These are phyloP conservation scores for Nepenthes alata DNA, from an alignment of 179 eudicot species.

Conservation along the genomic window DNA sequence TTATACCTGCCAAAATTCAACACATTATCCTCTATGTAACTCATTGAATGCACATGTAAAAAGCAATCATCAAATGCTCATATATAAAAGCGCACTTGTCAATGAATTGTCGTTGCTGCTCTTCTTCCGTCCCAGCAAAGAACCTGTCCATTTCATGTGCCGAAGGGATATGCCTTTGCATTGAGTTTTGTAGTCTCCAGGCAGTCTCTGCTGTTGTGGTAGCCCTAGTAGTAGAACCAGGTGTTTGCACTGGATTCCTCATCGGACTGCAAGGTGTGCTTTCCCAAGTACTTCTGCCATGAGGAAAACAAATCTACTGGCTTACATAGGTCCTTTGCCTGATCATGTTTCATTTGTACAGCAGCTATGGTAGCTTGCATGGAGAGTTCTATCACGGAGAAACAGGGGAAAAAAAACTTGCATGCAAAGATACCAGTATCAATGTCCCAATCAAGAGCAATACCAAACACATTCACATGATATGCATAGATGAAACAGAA, in stretches of 20 bases:
- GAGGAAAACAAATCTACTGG: background rate
- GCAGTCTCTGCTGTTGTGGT: slow-evolving; percentile 19
- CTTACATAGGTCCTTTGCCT: background rate
- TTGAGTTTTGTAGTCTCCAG: slow-evolving; percentile 16
- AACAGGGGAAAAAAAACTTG: too few relatives aligned
- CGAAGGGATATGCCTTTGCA: slow-evolving; percentile 32
- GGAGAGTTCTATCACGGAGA: too few relatives aligned
- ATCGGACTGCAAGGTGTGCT: slow-evolving; percentile 70
- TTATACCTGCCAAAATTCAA: slow-evolving; percentile 46
- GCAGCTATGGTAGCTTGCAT: background rate
- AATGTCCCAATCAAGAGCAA: too few relatives aligned
- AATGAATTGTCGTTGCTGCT: slow-evolving; percentile 37
- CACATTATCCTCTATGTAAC: background rate
- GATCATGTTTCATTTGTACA: background rate
- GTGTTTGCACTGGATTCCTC: slow-evolving; percentile 39
- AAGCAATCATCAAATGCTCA: background rate
- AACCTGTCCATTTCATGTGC: slow-evolving; percentile 57
- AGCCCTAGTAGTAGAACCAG: slow-evolving; percentile 50
- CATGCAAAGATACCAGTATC: too few relatives aligned
- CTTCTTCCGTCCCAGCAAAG: slow-evolving; percentile 37
- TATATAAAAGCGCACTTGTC: slow-evolving; percentile 31
- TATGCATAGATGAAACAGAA: too few relatives aligned
- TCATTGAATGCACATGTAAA: background rate
- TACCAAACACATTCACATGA: too few relatives aligned
- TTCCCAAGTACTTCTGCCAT: slow-evolving; percentile 63